Evolutionary conservation across 1,139 yeast species (phyloP).

Genomic region (Diutina siamensis): DNA sequence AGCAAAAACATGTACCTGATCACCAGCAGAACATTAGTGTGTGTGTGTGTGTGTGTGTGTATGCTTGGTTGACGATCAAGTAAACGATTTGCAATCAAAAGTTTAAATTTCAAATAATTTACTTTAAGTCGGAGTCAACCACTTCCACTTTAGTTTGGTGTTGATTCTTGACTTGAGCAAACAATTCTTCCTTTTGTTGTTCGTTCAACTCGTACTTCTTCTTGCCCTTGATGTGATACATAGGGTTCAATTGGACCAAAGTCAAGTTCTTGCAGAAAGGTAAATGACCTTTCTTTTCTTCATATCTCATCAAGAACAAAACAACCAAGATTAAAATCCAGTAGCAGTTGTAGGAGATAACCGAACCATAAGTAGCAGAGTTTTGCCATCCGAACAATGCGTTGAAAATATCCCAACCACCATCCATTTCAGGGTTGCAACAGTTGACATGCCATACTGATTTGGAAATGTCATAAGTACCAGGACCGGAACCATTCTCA

Average conservation of each 20-base stretch:
- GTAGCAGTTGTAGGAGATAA: constrained; percentile 70
- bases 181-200: constrained; percentile 43
- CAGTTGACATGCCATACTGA: constrained; percentile 92
- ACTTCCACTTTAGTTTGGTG: constrained; percentile 15
- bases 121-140: not conserved
- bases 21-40: not conserved
- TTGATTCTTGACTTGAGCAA: constrained; percentile 26
- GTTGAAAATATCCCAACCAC: constrained; percentile 91
- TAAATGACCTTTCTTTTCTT: constrained; percentile 57
- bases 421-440: constrained; percentile 80
- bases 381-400: constrained; percentile 86
- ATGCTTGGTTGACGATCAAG: not conserved
- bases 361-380: constrained; percentile 82
- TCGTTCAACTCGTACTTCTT: constrained; percentile 46
- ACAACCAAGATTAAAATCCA: constrained; percentile 56
- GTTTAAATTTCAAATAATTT: not conserved
- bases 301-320: constrained; percentile 51
- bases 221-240: constrained; percentile 59
- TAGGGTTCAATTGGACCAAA: constrained; percentile 52
- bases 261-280: constrained; percentile 45
- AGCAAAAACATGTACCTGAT: not conserved
- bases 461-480: constrained; percentile 67
- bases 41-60: constrained; percentile 6
- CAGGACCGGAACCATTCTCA: constrained; percentile 85
- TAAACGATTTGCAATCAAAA: not conserved